These are phyloP conservation scores for Venturia carpophila DNA, from an alignment of 2,329 filamentous ascomycete species.

Conservation along the genomic window DNA sequence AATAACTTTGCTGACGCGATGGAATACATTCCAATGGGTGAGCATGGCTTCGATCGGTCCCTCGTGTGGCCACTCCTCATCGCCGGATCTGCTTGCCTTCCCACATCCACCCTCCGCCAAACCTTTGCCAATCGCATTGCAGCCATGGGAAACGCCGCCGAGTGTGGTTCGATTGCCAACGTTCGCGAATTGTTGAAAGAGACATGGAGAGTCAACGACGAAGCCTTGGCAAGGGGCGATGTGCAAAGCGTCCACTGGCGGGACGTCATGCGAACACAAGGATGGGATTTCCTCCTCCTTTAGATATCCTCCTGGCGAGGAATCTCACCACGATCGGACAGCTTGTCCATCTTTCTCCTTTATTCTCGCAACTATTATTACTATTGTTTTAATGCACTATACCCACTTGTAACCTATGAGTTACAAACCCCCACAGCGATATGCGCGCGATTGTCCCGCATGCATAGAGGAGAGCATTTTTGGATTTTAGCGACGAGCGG, in stretches of 20 bases:
- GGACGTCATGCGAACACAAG: conserved; percentile 84
- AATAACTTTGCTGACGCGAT: conserved; percentile 70
- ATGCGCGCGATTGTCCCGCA: conserved; percentile 5
- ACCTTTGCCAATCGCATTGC: conserved; percentile 70
- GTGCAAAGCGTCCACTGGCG: conserved; percentile 80
- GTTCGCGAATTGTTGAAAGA: conserved; percentile 71
- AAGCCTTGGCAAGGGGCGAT: conserved; percentile 42
- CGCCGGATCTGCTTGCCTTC: conserved; percentile 68
- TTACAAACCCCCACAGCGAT: not conserved
- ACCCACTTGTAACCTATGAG: conserved; percentile 13
- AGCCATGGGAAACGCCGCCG: conserved; percentile 67
- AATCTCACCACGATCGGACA: conserved; percentile 23
- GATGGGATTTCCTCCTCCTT: conserved; percentile 89
- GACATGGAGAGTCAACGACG: conserved; percentile 71
- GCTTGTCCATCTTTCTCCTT: conserved; percentile 23
- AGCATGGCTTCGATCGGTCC: conserved; percentile 77
- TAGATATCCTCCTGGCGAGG: conserved; percentile 33
- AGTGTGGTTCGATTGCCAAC: conserved; percentile 78
- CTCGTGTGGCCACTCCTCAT: conserved; percentile 91
- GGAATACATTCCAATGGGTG: conserved; percentile 72
- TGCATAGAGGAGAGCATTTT: conserved; percentile 3
- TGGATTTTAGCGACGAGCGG: not conserved
- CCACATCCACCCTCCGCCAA: conserved; percentile 64
- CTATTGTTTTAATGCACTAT: conserved; percentile 16
- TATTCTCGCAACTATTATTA: not conserved